A percentile compares a stretch with the other conserved stretches of the same genome.
Evolutionary conservation across 345 rosid genomes (phyloP).

Genomic region (Aegle marmelos): DNA sequence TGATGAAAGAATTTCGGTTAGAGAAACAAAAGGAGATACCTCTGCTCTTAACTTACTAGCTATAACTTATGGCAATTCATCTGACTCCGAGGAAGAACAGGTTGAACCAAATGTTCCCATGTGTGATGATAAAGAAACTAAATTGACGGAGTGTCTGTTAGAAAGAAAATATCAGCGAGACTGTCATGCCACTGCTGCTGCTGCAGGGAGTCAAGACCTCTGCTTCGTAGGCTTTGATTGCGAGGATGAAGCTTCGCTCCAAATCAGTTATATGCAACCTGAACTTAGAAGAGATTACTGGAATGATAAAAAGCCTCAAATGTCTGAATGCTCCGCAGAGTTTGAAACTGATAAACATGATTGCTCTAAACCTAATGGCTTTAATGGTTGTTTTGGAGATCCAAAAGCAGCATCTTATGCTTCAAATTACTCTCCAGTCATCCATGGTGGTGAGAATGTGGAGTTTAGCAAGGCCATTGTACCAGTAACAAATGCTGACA

Average conservation of each 20-base stretch:
- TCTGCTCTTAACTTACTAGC: conserved; percentile 84
- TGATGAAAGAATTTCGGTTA: conserved; percentile 28
- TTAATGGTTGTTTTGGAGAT: conserved; percentile 25
- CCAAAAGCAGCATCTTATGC: conserved; percentile 19
- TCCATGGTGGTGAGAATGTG: conserved; percentile 32
- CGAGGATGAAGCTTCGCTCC: conserved; percentile 29
- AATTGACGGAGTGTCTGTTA: conserved; percentile 18
- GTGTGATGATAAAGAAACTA: conserved; percentile 33
- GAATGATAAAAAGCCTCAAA: conserved; percentile 30
- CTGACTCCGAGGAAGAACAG: conserved; percentile 84
- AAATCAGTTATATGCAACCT: conserved; percentile 25
- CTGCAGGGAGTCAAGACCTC: conserved; percentile 14
- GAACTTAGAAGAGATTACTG: conserved; percentile 22
- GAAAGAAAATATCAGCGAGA: conserved; percentile 24
- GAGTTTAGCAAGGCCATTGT: conserved; percentile 25
- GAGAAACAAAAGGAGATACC: conserved; percentile 26
- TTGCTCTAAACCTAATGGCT: conserved; percentile 28
- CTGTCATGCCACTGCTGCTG: conserved; percentile 25
- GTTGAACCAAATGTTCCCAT: conserved; percentile 32
- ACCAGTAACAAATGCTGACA: conserved; percentile 28
- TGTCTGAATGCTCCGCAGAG: conserved; percentile 21
- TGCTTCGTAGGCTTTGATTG: conserved; percentile 21
- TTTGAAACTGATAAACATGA: conserved; percentile 32
- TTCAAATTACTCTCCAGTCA: conserved; percentile 26
- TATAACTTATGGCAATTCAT: conserved; percentile 77